Evolutionary conservation across 768 basidiomycete species (phyloP).

Genomic region (Cystofilobasidium capitatum): DNA sequence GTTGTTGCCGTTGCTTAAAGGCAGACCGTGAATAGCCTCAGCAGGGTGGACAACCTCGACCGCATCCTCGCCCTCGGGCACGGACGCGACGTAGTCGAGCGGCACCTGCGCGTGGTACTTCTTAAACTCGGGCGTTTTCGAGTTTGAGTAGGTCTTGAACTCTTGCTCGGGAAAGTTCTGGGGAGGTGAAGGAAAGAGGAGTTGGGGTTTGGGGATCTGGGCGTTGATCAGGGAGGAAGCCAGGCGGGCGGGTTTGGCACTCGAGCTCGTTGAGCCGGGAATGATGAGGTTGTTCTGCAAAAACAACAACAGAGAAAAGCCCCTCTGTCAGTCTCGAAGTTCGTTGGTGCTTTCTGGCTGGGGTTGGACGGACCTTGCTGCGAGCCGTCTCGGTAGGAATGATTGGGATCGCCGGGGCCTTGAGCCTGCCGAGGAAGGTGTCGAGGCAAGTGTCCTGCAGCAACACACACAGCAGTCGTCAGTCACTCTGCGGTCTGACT

Average conservation of each 20-base stretch:
- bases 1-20: conserved; percentile 16
- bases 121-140: conserved; percentile 52
- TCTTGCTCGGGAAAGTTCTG: conserved; percentile 46
- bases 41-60: conserved; percentile 18
- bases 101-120: conserved; percentile 81
- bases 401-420: conserved; percentile 23
- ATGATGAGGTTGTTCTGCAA: conserved; percentile 6
- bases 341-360: neutral
- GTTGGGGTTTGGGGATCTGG: conserved; percentile 70
- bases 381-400: conserved; percentile 23
- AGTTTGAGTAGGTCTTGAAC: conserved; percentile 49
- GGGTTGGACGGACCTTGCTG: conserved; percentile 38
- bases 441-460: conserved; percentile 78
- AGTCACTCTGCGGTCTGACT: no score
- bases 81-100: conserved; percentile 49
- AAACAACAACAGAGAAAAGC: conserved; percentile 28
- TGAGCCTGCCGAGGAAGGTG: conserved; percentile 53
- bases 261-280: neutral
- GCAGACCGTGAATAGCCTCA: neutral
- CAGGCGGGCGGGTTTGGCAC: neutral
- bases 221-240: conserved; percentile 54
- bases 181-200: conserved; percentile 52
- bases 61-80: conserved; percentile 7
- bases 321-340: no score
- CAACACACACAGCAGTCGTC: neutral